Evolutionary conservation across 2,329 filamentous ascomycete species (phyloP).

Genomic region (Alternaria triticimaculans): DNA sequence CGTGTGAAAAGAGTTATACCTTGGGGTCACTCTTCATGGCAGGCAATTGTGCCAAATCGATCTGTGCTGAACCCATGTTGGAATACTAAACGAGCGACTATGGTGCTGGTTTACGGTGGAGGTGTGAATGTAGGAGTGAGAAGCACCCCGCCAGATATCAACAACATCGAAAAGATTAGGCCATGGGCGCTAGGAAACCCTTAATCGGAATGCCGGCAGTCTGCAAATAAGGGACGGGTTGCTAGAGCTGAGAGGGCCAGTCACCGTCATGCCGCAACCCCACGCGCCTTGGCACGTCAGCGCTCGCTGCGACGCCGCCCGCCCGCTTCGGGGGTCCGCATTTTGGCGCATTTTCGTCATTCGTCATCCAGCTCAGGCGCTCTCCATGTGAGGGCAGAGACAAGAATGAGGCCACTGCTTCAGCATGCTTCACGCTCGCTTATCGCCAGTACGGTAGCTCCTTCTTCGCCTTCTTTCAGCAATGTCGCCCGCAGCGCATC

Average conservation of each 20-base stretch:
- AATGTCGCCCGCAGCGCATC: constrained; percentile 14
- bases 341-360: constrained; percentile 21
- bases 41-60: constrained; percentile 48
- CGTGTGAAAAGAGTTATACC: constrained; percentile 14
- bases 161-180: background rate
- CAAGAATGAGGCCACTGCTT: constrained; percentile 51
- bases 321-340: constrained; percentile 12
- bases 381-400: constrained; percentile 33
- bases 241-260: constrained; percentile 7
- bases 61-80: constrained; percentile 44
- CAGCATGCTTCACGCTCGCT: constrained; percentile 49
- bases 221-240: constrained; percentile 9
- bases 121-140: background rate
- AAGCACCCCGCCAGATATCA: background rate
- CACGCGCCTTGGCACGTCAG: constrained; percentile 36
- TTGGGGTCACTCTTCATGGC: constrained; percentile 67
- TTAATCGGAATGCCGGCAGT: constrained; percentile 29
- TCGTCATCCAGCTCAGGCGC: constrained; percentile 16
- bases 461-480: constrained; percentile 18
- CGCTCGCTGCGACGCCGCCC: constrained; percentile 23
- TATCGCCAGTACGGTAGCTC: constrained; percentile 21
- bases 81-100: background rate
- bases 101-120: background rate
- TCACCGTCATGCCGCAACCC: constrained; percentile 22
- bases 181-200: constrained; percentile 22